A percentile compares a stretch with the other conserved stretches of the same genome.
Evolutionary conservation across 1,284 basidiomycete species (phyloP).

Genomic region (Pascua sp.): DNA sequence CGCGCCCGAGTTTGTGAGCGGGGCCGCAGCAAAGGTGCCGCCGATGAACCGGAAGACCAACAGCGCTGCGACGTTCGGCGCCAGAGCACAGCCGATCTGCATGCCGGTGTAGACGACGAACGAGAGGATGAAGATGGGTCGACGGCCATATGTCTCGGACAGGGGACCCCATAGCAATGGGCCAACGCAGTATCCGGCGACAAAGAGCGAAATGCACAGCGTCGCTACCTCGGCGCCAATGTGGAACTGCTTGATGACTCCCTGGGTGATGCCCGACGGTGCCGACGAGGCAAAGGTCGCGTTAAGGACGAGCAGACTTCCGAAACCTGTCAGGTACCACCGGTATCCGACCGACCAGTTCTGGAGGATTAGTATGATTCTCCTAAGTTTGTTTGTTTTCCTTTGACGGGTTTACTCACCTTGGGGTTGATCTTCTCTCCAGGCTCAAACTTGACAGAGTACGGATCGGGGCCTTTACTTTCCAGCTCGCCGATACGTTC

Average conservation of each 20-base stretch:
- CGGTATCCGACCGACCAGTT: constrained; percentile 60
- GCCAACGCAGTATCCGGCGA: constrained; percentile 56
- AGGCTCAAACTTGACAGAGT: constrained; percentile 43
- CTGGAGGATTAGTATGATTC: constrained; percentile 34
- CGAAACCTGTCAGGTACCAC: constrained; percentile 64
- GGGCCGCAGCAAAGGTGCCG: constrained; percentile 57
- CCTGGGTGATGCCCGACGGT: constrained; percentile 40
- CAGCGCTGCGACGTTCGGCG: constrained; percentile 60
- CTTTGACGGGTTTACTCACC: constrained; percentile 25
- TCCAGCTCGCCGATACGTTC: constrained; percentile 30
- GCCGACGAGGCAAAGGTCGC: constrained; percentile 54
- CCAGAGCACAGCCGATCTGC: constrained; percentile 61
- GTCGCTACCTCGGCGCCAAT: constrained; percentile 58
- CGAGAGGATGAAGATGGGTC: constrained; percentile 64
- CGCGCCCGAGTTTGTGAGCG: constrained; percentile 54
- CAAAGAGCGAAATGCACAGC: constrained; percentile 51
- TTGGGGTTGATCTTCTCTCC: constrained; percentile 47
- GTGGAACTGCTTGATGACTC: constrained; percentile 56
- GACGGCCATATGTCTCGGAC: constrained; percentile 57
- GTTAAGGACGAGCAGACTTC: constrained; percentile 64
- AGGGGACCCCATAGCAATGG: constrained; percentile 60
- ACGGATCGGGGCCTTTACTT: constrained; percentile 38
- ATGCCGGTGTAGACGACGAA: constrained; percentile 62
- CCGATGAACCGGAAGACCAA: constrained; percentile 67
- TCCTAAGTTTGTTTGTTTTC: no score